Base-by-base conservation (phyloP, 768 basidiomycete species). In the Boletus tomentosulus region DNA sequence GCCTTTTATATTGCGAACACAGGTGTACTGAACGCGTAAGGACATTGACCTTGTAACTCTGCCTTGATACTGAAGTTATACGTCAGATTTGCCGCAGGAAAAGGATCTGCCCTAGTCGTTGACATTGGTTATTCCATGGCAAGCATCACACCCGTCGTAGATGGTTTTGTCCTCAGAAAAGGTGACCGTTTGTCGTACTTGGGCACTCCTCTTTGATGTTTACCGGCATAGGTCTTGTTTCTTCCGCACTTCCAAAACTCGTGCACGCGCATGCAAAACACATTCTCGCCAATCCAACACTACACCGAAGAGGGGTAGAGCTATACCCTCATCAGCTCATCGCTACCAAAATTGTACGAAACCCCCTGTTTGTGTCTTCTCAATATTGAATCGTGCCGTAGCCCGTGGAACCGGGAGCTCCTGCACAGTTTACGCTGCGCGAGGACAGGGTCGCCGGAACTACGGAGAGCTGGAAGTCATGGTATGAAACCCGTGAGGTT, bases 1-100 rank as follows among this genome's bases (percentile, higher is more conserved):
- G 97, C 95, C 3, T 94, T 96, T 73, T 99, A 98, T 68, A 89
- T 96, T 37, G 93, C 95, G 15, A 97, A 98, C 66, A 89, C 89
- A 24, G 89, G 91, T 22, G 96, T 98, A 13, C 73, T 98, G 52
- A 95, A 91, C 67, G 89, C 96, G 92, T 98, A 71, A 62, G 64
- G 7, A 25, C 84, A 72, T 37, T 24, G 34, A 33, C 30, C 31
- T 31, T 58, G 53, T 37, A 22, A 49, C 2, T 10, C 15, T 31
- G n/a, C 53, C 50, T 55, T 6, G 12, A 51, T 49, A 51, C 52
- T 61, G 46, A 64, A 54, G 50, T 42, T 47, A 39, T 39, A 5
- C 42, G 34, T 27, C 30, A 98, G 95, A 3, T 99, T 99, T 69
- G 92, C 96, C 15, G 89, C 95, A 49, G 97, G 97, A 28, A 95